Base-by-base conservation (phyloP, 331 rosid species). In the Rosa hybrid region DNA sequence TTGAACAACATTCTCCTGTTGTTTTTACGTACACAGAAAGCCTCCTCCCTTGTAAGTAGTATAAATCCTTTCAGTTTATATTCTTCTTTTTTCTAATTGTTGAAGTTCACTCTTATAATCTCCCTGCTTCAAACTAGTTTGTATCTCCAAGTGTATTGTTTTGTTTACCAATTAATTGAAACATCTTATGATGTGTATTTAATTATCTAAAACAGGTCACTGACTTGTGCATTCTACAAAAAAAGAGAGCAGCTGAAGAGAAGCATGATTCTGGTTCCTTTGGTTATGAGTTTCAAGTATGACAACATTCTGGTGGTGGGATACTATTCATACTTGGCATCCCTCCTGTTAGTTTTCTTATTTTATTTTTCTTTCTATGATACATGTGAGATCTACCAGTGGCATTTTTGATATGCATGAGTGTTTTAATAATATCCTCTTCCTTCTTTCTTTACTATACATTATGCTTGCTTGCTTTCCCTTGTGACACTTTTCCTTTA, bases 41-140 rank as follows among this genome's bases (percentile, higher is more conserved):
- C 71, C 77, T 82, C 30, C 70, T 77, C 51, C 79, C 86, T 56
- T 77, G 86, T 82, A 73, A 82, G 76, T 72, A 42, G 50, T n/a
- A 48, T 11, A 16, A 38, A 7, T 60, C 41, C 7, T 45, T 45
- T 71, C 38, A 48, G n/a, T 60, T 20, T 62, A 8, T 45, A 30
- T 34, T 12, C 17, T 49, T 2, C 21, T 60, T 62, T 30, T 16
- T 17, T 79, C 51, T 57, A 10, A 25, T 34, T n/a, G 18, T 18
- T 73, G 69, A 51, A 74, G 72, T 25, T 64, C 38, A 11, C 63
- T 27, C 27, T 48, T 63, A 17, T 45, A 38, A 3, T 34, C 13
- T 39, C 4, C 7, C 39, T 18, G 25, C 72, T 39, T 53, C 59
- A 17, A 39, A 17, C 16, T 14, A 39, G 7, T 16, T 13, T n/a